phyloP scores from a whole-genome alignment of 129 eudicot species.

The Calendula officinalis region DNA sequence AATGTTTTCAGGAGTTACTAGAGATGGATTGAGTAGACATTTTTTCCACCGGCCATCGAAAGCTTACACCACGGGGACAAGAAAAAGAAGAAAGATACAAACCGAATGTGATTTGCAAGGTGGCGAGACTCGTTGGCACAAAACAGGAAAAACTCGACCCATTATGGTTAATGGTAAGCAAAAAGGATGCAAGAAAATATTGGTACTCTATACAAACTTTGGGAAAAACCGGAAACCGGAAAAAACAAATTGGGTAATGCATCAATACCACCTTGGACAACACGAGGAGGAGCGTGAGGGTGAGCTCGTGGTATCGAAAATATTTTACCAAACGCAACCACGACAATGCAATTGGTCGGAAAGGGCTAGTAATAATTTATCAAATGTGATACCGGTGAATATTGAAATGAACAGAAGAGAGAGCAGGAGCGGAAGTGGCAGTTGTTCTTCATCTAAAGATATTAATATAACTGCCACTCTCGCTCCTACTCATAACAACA shows the following conservation, averaged over 20 bases:
- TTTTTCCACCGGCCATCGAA: conserved; percentile 98
- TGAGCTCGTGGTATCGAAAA: conserved; percentile 93
- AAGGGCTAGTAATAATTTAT: conserved; percentile 30
- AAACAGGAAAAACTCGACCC: conserved; percentile 92
- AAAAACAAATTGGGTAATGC: conserved; percentile 99
- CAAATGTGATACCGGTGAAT: conserved; percentile 23
- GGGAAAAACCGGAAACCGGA: conserved; percentile 98
- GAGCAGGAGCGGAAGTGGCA: conserved; percentile 69
- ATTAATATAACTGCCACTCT: conserved; percentile 25
- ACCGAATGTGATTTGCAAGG: conserved; percentile 94
- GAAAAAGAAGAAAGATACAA: conserved; percentile 94
- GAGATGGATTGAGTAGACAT: conserved; percentile 94
- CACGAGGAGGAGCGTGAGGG: conserved; percentile 96
- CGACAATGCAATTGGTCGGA: conserved; percentile 82
- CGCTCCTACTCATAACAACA: conserved; percentile 41
- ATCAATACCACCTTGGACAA: conserved; percentile 92
- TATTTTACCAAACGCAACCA: conserved; percentile 95
- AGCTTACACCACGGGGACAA: conserved; percentile 96
- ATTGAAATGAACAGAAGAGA: conserved; percentile 33
- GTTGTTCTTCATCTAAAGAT: conserved; percentile 68
- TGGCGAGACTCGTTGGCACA: conserved; percentile 97
- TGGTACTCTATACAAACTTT: conserved; percentile 92
- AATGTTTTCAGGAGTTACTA: conserved; percentile 66
- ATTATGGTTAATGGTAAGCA: conserved; percentile 90
- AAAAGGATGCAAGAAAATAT: conserved; percentile 93